Evolutionary conservation across 1,284 basidiomycete genomes (phyloP), one percentile per base, ranked within the genome.

Genomic region (Boletellus sp.): DNA sequence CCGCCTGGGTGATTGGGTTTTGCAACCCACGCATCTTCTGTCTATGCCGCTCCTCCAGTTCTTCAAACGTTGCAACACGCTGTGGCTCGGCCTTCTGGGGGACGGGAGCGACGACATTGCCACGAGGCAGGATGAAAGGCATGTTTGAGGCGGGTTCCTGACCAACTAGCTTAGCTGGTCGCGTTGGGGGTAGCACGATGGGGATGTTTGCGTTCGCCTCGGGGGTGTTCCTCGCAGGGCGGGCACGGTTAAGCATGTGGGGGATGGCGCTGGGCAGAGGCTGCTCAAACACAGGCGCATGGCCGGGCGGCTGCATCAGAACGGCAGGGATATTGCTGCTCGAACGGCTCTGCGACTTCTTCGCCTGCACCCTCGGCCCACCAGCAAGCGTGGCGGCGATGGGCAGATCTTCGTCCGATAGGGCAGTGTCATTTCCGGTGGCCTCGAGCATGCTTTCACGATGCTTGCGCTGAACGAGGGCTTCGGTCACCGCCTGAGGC

Each of bases 21-120:
- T 91, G 89, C 60, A 91, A 65, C 63, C 82, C 81, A 40, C 76
- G 78, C 73, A 91, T 79, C 71, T 88, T 89, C 71, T 89, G 83
- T 51, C 86, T 80, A 61, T 91, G 89, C n/a, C 89, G 76, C 61
- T 89, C 88, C 48, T 81, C 83, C 41, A 91, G 74, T 65, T 91
- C 88, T 67, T 91, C 89, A 63, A 87, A 89, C 3, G 89, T 89
- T 47, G 79, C 77, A 39, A 81, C 77, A 24, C 85, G 83, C 41
- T 73, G 65, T 4, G 71, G 61, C 21, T 73, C 66, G 5, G 76
- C 73, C 21, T 73, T 71, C 59, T 79, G 78, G 13, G 78, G 78
- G 19, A 71, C 67, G 3, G 81, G 79, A 10, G 80, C 68, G 22
- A 71, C 65, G 28, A 79, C 71, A 50, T 60, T 66, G 8, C 65